Percentiles rank a stretch among this genome's conserved stretches.
Evolutionary conservation across 2,329 filamentous ascomycete genomes (phyloP).

Genomic region (Aspergillus brasiliensis): DNA sequence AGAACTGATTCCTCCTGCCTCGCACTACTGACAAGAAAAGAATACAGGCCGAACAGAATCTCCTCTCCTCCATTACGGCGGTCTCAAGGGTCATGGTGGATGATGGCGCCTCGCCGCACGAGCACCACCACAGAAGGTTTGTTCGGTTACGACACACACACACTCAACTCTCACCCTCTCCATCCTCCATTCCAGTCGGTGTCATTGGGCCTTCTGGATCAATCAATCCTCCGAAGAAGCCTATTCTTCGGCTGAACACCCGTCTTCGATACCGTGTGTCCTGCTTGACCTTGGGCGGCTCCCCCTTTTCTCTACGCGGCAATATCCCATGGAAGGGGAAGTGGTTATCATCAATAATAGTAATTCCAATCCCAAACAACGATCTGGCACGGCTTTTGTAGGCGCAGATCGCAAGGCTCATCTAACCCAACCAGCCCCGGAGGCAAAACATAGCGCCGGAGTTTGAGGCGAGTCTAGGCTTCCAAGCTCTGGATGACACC

Average conservation of each 20-base stretch:
- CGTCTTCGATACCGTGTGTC: not conserved
- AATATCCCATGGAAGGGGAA: not conserved
- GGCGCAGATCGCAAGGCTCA: slow-evolving; percentile 14
- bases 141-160: slow-evolving; percentile 14
- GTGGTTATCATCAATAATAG: not conserved
- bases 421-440: slow-evolving; percentile 7
- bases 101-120: slow-evolving; percentile 10
- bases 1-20: too few species aligned
- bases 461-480: slow-evolving; percentile 1
- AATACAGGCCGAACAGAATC: not conserved
- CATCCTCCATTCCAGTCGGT: not conserved
- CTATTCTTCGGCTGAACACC: not conserved
- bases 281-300: not conserved
- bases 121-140: slow-evolving; percentile 14
- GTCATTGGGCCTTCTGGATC: slow-evolving; percentile 4
- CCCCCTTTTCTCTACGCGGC: not conserved
- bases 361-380: slow-evolving; percentile 1
- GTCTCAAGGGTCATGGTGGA: not conserved
- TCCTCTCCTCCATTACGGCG: not conserved
- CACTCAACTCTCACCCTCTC: not conserved
- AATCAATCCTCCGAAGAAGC: slow-evolving; percentile 1
- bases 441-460: slow-evolving; percentile 9
- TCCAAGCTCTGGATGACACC: slow-evolving; percentile 1
- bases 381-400: slow-evolving; percentile 3
- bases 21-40: too few species aligned